Base-by-base conservation (phyloP, 2,329 filamentous ascomycete species). In the Phaeoacremonium minimum region DNA sequence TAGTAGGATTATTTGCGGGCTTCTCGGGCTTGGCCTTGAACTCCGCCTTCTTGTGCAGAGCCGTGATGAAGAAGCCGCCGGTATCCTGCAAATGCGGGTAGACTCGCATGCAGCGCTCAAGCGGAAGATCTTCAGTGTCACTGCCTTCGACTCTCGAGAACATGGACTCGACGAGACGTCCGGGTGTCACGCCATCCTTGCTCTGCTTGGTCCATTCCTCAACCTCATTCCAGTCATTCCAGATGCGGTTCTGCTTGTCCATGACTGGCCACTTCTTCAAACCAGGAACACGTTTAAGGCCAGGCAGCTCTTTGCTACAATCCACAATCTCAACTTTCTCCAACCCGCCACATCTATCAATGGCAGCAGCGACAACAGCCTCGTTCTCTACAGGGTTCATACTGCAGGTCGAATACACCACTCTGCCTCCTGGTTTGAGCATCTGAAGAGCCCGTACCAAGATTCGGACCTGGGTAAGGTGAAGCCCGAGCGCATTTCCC, bases 301-400 rank as follows among this genome's bases (percentile, higher is more conserved):
- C 76, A 7, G 86, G 83, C 12, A 98, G 73, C 54, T 85, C 73
- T 46, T 86, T 74, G 54, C 80, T 85, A 63, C 85, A 93, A 60
- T 96, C 88, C 38, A 97, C 61, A 30, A 98, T 82, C 46, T 85
- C 77, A 33, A 98, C 85, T 55, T 90, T 93, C 12, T 75, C 72
- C 4, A 78, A 64, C 4, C 93, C 93, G 44, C 93, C 93, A 53
- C 90, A 97, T 38, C 90, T 78, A 50, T 89, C 85, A 49, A 98
- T 90, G 9, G 93, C 93, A 17, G 85, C 83, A 1, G 87, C 81
- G 42, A 98, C 71, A 13, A 97, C 89, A 6, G 93, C 84, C 64
- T 98, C 93, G 54, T 98, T 95, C 69, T 98, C 93, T 18, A 97
- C 80, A 0, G 93, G 93, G 64, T 98, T 98, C 86, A 98, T 88